These are phyloP conservation scores for Groenewaldozyma auringiensis DNA, from an alignment of 1,139 yeast species.

Conservation along the genomic window DNA sequence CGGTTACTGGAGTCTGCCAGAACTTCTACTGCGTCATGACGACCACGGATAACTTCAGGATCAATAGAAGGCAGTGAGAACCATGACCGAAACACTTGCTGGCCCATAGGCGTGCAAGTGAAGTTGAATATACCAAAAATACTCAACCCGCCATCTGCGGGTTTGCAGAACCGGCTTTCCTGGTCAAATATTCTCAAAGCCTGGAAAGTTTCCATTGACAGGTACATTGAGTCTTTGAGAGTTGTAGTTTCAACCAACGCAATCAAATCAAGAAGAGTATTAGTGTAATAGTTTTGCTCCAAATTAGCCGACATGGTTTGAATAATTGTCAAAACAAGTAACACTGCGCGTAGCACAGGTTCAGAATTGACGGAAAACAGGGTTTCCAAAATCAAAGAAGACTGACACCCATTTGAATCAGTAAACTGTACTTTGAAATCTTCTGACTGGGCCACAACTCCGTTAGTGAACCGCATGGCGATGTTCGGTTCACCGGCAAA, in stretches of 20 bases:
- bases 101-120: slow-evolving; percentile 38
- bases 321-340: not conserved
- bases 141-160: not conserved
- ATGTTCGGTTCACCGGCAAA: not conserved
- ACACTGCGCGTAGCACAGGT: not conserved
- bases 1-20: slow-evolving; percentile 31
- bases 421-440: not conserved
- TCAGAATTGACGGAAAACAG: not conserved
- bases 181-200: not conserved
- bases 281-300: not conserved
- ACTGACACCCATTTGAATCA: not conserved
- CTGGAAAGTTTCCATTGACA: not conserved
- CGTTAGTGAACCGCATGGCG: not conserved
- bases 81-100: slow-evolving; percentile 62
- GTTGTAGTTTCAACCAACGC: not conserved
- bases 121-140: slow-evolving; percentile 1
- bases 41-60: slow-evolving; percentile 42
- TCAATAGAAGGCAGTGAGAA: slow-evolving; percentile 60
- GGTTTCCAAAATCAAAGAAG: not conserved
- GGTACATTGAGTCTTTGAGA: not conserved
- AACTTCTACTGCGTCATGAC: slow-evolving; percentile 61
- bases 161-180: not conserved
- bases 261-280: not conserved
- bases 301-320: not conserved
- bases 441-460: not conserved